A percentile compares a stretch with the other conserved stretches of the same genome.
phyloP scores from a whole-genome alignment of 1,284 basidiomycete species.

The Puccinia polysora region DNA sequence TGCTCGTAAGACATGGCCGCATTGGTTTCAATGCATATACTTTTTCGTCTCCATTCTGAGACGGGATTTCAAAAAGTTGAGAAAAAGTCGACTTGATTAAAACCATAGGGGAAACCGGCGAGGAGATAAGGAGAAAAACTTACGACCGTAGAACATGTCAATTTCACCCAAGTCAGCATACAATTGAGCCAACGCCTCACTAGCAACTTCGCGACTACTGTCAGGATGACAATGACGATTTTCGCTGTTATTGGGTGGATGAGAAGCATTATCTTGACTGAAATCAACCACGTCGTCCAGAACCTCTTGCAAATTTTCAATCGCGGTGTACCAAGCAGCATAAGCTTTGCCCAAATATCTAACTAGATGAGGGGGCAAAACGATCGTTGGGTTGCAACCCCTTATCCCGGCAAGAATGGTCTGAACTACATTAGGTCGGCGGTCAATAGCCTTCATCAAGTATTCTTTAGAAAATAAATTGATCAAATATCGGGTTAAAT shows the following conservation, averaged over 20 bases:
- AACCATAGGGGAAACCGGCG: too few relatives aligned
- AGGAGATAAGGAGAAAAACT: slow-evolving; percentile 9
- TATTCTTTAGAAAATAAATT: slow-evolving; percentile 88
- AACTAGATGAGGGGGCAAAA: slow-evolving; percentile 85
- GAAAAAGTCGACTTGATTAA: too few relatives aligned
- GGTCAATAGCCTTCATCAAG: slow-evolving; percentile 78
- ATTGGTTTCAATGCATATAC: slow-evolving; percentile 84
- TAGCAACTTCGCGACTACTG: slow-evolving; percentile 73
- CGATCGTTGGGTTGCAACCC: slow-evolving; percentile 77
- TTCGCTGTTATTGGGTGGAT: not conserved
- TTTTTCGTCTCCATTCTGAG: slow-evolving; percentile 78
- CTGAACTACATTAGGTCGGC: slow-evolving; percentile 92
- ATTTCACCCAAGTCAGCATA: slow-evolving; percentile 95
- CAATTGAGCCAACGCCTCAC: slow-evolving; percentile 86
- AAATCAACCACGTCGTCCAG: slow-evolving; percentile 57
- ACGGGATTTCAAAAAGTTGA: not conserved
- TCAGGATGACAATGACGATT: slow-evolving; percentile 57
- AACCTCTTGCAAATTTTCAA: slow-evolving; percentile 69
- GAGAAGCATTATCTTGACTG: slow-evolving; percentile 31
- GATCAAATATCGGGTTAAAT: slow-evolving; percentile 84
- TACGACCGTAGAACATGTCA: slow-evolving; percentile 86
- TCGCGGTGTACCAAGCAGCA: slow-evolving; percentile 85
- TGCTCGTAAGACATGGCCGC: slow-evolving; percentile 90
- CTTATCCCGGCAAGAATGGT: slow-evolving; percentile 80
- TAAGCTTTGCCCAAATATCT: slow-evolving; percentile 96